Percentiles rank a stretch among this genome's conserved stretches.
These are phyloP conservation scores for Ceratocystis harringtonii DNA, from an alignment of 2,329 filamentous ascomycete species.

Conservation along the genomic window DNA sequence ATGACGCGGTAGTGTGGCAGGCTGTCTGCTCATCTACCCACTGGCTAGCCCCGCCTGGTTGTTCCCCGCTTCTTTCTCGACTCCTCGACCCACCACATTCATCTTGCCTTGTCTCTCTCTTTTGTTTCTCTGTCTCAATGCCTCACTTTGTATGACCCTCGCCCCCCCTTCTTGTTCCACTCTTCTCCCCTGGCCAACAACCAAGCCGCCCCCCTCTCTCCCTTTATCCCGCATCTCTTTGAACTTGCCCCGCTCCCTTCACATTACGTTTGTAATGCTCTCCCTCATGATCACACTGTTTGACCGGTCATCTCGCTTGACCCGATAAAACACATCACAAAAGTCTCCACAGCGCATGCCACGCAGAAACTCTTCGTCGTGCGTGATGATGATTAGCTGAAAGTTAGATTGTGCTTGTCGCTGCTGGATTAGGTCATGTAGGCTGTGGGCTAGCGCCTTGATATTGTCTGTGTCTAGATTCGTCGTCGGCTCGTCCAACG, in stretches of 20 bases:
- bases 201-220: too few species aligned
- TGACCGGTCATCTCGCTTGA: constrained; percentile 68
- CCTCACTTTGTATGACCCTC: background rate
- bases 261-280: constrained; percentile 39
- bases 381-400: constrained; percentile 95
- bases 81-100: background rate
- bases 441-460: constrained; percentile 64
- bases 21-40: background rate
- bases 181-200: too few species aligned
- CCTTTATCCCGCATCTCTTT: too few species aligned
- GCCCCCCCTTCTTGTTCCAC: background rate
- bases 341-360: constrained; percentile 93
- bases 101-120: background rate
- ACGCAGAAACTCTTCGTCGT: constrained; percentile 89
- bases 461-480: constrained; percentile 96
- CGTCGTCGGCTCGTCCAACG: constrained; percentile 92
- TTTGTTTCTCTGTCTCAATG: background rate
- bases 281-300: constrained; percentile 72
- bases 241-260: constrained; percentile 8
- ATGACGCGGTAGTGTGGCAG: background rate
- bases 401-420: constrained; percentile 83
- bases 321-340: constrained; percentile 79
- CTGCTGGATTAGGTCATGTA: constrained; percentile 74
- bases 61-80: background rate
- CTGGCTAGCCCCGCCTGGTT: background rate